Evolutionary conservation across 176 grass and related monocot species (phyloP), one percentile per base, ranked within the genome.

Genomic region (Zizania latifolia): DNA sequence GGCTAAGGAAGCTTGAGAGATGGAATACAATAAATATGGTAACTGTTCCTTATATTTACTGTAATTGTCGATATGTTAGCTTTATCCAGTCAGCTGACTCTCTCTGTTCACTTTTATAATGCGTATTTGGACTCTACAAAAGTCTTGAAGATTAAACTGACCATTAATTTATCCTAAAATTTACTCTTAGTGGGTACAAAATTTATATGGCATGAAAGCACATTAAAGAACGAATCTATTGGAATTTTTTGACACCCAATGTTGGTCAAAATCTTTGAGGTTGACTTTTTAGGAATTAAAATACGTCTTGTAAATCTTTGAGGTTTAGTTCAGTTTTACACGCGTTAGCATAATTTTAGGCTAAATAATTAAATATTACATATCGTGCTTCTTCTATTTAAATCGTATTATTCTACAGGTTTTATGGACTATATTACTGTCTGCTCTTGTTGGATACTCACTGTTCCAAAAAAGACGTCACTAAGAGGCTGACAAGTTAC

Each of bases 21-120:
- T 94, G 94, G 91, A 94, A 98, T 84, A 92, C 94, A 21, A 84
- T 98, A 74, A 98, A 98, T 55, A 84, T 94, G 91, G 94, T 94
- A 81, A 87, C 50, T 68, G 39, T 50, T 72, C 4, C 74, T 4
- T 58, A 57, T 55, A 21, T 79, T 72, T 23, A 37, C 15, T 70
- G 35, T 11, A 11, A 36, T 6, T 14, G 30, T 77, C 14, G 19
- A 30, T 36, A 28, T 53, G 15, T 65, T 83, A 74, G 35, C 80
- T 41, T 55, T 45, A 41, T 27, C 15, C 34, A 62, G 33, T 79
- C 26, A 67, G 41, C 28, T 46, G 30, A 69, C 44, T 46, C 69
- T n/a, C n/a, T n/a, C n/a, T n/a, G n/a, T n/a, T n/a, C n/a, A n/a
- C n/a, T n/a, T n/a, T n/a, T n/a, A n/a, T n/a, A n/a, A n/a, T n/a